Conservation (phyloP, 192 early-diverging fungal species). For the Gamsiella multidivaricata region DNA sequence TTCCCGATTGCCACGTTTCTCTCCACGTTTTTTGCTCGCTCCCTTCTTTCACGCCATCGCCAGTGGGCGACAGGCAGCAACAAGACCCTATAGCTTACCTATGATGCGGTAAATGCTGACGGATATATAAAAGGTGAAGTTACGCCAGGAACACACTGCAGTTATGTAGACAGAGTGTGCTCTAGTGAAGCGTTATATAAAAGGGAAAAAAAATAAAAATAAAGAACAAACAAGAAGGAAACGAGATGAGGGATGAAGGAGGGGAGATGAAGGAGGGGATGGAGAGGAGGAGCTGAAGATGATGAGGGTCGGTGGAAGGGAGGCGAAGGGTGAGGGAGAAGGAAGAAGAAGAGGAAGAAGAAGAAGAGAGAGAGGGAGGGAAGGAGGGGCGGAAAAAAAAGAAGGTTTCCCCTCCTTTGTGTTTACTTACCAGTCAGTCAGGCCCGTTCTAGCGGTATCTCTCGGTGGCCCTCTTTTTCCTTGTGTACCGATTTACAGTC, state of each 20-base stretch:
- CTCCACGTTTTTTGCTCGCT: conserved; percentile 1
- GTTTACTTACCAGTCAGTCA: background rate
- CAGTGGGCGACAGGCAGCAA: background rate
- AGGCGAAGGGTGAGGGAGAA: background rate
- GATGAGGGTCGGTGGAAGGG: conserved; percentile 1
- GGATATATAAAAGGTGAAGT: background rate
- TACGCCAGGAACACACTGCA: no score
- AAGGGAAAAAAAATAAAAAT: background rate
- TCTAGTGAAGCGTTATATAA: background rate
- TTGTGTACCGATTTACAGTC: no score
- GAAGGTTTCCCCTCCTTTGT: conserved; percentile 7
- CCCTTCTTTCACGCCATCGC: background rate
- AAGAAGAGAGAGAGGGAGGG: conserved; percentile 4
- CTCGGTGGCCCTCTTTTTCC: background rate
- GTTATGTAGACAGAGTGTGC: conserved; percentile 10
- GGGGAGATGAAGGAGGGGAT: background rate
- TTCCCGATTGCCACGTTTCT: conserved; percentile 18
- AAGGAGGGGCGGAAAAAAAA: background rate
- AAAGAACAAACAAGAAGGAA: conserved; percentile 2
- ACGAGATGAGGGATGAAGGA: background rate
- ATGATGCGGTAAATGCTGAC: background rate
- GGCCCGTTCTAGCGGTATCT: background rate
- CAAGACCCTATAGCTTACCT: background rate
- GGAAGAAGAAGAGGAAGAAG: conserved; percentile 7
- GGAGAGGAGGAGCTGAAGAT: background rate